These are phyloP conservation scores for Phytophthora constricta DNA, from an alignment of 352 stramenopile species.

Conservation along the genomic window DNA sequence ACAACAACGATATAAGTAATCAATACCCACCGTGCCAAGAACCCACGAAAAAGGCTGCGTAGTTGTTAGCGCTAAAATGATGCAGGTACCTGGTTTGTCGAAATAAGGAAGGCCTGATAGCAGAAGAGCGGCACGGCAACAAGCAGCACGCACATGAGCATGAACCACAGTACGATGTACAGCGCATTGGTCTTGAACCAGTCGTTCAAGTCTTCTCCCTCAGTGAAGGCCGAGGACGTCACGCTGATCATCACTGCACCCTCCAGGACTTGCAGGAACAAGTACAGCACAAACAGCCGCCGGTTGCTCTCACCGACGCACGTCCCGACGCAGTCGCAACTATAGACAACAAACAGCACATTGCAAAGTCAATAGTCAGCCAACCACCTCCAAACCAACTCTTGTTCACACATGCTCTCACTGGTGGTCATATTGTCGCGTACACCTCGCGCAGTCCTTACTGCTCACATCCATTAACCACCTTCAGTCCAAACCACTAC, in stretches of 20 bases:
- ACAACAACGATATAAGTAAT: not conserved
- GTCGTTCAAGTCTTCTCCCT: conserved; percentile 65
- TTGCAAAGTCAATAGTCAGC: not conserved
- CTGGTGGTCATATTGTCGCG: conserved; percentile 85
- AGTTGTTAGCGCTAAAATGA: not conserved
- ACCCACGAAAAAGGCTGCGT: too few relatives aligned
- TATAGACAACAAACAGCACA: conserved; percentile 23
- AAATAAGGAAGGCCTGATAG: conserved; percentile 77
- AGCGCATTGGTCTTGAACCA: conserved; percentile 77
- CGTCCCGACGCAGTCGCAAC: conserved; percentile 80
- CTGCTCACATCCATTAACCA: conserved; percentile 34
- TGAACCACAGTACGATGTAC: conserved; percentile 71
- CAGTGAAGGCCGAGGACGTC: conserved; percentile 55
- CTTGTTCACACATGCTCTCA: conserved; percentile 31
- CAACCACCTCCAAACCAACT: not conserved
- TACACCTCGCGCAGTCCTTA: conserved; percentile 77
- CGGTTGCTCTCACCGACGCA: conserved; percentile 79
- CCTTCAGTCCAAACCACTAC: not conserved
- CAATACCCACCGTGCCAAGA: too few relatives aligned
- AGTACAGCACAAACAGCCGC: conserved; percentile 68
- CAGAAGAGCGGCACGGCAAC: conserved; percentile 65
- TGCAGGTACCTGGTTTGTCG: conserved; percentile 55
- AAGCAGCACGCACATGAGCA: conserved; percentile 62
- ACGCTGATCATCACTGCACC: conserved; percentile 54
- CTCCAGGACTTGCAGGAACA: conserved; percentile 68